Conservation (phyloP, 1,139 yeast species). For the Blastobotrys buckinghamii region DNA sequence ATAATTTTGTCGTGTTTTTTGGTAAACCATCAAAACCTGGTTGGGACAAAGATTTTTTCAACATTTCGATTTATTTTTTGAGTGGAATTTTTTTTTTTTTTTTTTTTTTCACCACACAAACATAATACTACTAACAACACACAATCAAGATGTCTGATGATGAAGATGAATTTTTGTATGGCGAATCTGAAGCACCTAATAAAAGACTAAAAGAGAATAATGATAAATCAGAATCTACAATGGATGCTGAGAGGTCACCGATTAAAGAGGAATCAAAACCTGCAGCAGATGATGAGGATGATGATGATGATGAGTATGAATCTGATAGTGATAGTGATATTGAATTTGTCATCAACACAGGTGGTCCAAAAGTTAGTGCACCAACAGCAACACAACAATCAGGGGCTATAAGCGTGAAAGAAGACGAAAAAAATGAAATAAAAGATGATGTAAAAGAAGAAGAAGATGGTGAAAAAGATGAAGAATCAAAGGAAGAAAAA, state of each 20-base stretch:
- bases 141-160: slow-evolving; percentile 33
- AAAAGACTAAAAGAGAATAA: slow-evolving; percentile 28
- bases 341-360: slow-evolving; percentile 54
- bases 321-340: slow-evolving; percentile 44
- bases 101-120: background rate
- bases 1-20: background rate
- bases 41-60: background rate
- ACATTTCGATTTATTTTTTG: no score
- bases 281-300: slow-evolving; percentile 31
- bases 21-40: background rate
- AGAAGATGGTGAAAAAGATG: slow-evolving; percentile 14
- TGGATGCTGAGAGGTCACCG: slow-evolving; percentile 12
- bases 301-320: slow-evolving; percentile 27
- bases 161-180: slow-evolving; percentile 82
- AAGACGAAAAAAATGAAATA: slow-evolving; percentile 23
- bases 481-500: slow-evolving; percentile 20
- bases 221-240: slow-evolving; percentile 4
- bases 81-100: background rate
- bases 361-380: slow-evolving; percentile 33
- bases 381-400: slow-evolving; percentile 23
- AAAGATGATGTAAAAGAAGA: slow-evolving; percentile 19
- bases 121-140: background rate
- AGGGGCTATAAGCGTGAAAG: slow-evolving; percentile 13
- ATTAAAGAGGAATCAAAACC: slow-evolving; percentile 18
- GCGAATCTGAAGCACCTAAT: slow-evolving; percentile 59